A percentile compares a stretch with the other conserved stretches of the same genome.
Conservation (phyloP, 345 rosid genomes). For the Rhizophora apiculata region DNA sequence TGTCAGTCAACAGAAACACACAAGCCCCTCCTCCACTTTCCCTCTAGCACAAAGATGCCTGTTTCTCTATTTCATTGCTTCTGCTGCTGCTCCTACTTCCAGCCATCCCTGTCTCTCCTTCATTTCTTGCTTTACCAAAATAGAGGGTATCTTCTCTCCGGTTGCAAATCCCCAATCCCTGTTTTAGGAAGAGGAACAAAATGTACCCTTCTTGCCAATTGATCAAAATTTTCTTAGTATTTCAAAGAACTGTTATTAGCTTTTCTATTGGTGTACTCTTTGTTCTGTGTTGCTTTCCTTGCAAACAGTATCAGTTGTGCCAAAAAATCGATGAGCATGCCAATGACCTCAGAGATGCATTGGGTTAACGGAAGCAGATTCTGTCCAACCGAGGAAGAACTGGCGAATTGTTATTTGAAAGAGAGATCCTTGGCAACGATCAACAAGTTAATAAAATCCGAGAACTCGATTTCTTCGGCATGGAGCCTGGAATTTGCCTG, state of each 20-base stretch:
- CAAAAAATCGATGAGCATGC: not conserved
- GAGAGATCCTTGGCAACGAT: not conserved
- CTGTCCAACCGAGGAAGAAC: not conserved
- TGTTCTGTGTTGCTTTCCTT: not conserved
- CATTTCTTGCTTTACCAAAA: not conserved
- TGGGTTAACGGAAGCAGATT: not conserved
- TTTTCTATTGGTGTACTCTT: not conserved
- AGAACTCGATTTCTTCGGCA: not conserved
- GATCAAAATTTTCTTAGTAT: not conserved
- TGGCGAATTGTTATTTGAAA: not conserved
- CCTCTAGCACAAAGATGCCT: no score
- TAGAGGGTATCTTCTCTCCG: not conserved
- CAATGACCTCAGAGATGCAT: no score
- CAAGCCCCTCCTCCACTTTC: no score
- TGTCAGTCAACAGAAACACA: no score
- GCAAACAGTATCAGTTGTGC: not conserved
- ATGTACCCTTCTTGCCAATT: not conserved
- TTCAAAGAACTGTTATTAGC: not conserved
- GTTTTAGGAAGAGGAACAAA: not conserved
- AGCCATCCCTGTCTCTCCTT: not conserved
- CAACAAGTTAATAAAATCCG: not conserved
- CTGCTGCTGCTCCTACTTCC: not conserved
- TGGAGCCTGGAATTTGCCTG: conserved; percentile 2
- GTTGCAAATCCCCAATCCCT: not conserved
- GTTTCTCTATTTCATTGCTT: not conserved